Evolutionary conservation across 1,139 yeast species (phyloP), one percentile per base, ranked within the genome.

Genomic region (Geotrichum candidum): DNA sequence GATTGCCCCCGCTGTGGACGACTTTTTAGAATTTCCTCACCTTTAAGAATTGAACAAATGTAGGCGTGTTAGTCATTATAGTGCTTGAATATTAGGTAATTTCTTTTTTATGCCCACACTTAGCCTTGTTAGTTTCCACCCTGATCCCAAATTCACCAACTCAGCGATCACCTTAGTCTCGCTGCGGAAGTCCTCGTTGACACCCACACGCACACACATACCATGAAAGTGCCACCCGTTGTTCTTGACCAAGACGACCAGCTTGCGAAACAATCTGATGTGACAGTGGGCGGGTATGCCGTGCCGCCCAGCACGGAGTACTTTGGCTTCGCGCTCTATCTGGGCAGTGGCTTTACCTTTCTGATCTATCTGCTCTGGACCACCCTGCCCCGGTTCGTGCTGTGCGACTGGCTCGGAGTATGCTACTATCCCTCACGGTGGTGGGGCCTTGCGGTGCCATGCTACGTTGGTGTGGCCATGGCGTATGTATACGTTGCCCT

Each of bases 361-460:
- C 64, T 77, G 1, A 73, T 82, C 10, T 90, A 88, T 81, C 68
- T 85, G 2, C 67, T 81, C 4, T 90, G 97, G 97, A 82, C 92
- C 0, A 69, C 86, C 15, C 71, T 85, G 0, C 96, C 96, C 0
- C 82, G 83, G 33, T 64, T 70, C 11, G 69, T 83, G 52, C 80
- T 89, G 52, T 77, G 83, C 59, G 68, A 54, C 23, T 71, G 62
- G 10, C 65, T 87, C 25, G 84, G 86, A 1, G 82, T 90, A 15
- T 81, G 84, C 67, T 90, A 89, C 73, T 88, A 86, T 67, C 96
- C 96, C 0, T 87, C 90, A 45, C 78, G 90, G 67, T 90, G 94
- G 86, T 90, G 97, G 97, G 86, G 94, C 1, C 70, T 87, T 58
- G 89, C 91, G 0, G 73, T 88, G 0, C 96, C 96, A 0, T 78